Evolutionary conservation across 192 early-diverging fungal species (phyloP).

Genomic region (Dissophora globulifera): DNA sequence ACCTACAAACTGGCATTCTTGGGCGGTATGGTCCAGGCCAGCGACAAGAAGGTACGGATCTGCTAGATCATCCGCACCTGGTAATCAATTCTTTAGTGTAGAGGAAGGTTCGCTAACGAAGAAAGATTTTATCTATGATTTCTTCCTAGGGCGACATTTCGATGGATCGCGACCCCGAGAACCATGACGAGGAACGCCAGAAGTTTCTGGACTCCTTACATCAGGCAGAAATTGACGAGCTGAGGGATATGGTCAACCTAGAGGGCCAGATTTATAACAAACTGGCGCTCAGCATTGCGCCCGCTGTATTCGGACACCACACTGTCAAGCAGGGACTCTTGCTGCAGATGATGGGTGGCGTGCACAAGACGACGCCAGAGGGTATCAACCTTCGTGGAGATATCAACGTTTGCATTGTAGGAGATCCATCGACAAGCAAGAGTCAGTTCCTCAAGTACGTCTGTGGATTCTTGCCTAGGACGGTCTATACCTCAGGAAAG

Average conservation of each 20-base stretch:
- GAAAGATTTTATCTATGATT: too few species aligned
- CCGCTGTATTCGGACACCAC: constrained; percentile 93
- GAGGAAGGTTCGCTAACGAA: too few species aligned
- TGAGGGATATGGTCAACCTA: constrained; percentile 71
- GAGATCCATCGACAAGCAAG: constrained; percentile 95
- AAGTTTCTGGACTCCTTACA: constrained; percentile 73
- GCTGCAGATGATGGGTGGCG: constrained; percentile 94
- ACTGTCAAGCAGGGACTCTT: constrained; percentile 96
- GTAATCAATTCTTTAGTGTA: too few species aligned
- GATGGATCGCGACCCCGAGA: constrained; percentile 66
- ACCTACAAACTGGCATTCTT: constrained; percentile 95
- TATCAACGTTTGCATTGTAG: constrained; percentile 97
- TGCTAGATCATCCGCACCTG: too few species aligned
- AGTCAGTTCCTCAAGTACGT: constrained; percentile 97
- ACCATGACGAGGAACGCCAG: constrained; percentile 70
- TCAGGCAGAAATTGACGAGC: constrained; percentile 78
- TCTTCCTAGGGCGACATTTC: constrained; percentile 19
- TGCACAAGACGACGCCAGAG: constrained; percentile 93
- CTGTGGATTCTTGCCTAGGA: constrained; percentile 87
- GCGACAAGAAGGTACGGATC: constrained; percentile 56
- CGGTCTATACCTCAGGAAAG: constrained; percentile 96
- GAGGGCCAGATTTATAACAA: constrained; percentile 77
- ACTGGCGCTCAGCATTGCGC: constrained; percentile 85
- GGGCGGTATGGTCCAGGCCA: constrained; percentile 80
- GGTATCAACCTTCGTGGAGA: constrained; percentile 96